These are phyloP conservation scores for Solanum corneliomulleri DNA, from an alignment of 257 asterid species.

Conservation along the genomic window DNA sequence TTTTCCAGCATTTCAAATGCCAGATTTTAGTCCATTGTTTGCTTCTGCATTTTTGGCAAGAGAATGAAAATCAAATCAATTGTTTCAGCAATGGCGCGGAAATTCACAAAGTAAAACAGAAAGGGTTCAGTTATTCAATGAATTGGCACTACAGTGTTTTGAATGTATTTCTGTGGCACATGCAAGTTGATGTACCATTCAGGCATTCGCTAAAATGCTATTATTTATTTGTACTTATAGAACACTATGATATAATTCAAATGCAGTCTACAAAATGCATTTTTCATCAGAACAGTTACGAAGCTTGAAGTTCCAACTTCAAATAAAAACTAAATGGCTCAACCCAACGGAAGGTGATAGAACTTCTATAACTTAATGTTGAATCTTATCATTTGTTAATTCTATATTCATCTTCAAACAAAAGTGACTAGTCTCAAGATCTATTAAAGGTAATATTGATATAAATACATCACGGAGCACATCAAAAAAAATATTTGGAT, in stretches of 20 bases:
- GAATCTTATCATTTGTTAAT: neutral
- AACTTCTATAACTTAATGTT: neutral
- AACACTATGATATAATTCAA: neutral
- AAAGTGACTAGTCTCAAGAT: neutral
- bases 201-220: neutral
- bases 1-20: conserved; percentile 17
- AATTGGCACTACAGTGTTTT: neutral
- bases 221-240: neutral
- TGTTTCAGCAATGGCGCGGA: neutral
- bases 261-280: neutral
- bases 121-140: neutral
- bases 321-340: neutral
- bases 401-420: neutral
- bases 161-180: neutral
- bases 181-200: neutral
- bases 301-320: neutral
- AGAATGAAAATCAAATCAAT: neutral
- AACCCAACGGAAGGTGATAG: neutral
- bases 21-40: conserved; percentile 1
- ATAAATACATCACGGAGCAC: neutral
- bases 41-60: conserved; percentile 18
- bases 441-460: neutral
- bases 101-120: neutral
- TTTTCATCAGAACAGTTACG: neutral
- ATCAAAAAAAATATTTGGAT: neutral